These are phyloP conservation scores for Pichia sp. DNA, from an alignment of 1,139 yeast genomes.

Conservation along the genomic window DNA sequence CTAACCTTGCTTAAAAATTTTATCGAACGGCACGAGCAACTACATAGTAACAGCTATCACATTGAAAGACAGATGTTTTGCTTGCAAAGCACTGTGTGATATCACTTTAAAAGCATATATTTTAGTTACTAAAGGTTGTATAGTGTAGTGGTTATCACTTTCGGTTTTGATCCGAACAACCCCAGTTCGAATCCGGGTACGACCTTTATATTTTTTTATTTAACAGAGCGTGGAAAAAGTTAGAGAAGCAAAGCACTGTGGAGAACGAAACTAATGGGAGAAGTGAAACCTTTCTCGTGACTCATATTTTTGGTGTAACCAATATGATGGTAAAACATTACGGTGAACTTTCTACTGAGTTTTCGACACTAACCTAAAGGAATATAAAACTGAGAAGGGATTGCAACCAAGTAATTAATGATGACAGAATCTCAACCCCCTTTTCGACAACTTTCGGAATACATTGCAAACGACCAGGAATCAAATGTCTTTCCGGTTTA, in stretches of 20 bases:
- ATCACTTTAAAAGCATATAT: too few species aligned
- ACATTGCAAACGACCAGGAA: conserved; percentile 12
- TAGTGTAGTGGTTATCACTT: conserved; percentile 66
- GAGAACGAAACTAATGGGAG: too few species aligned
- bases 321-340: too few species aligned
- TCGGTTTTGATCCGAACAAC: conserved; percentile 77
- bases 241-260: background rate
- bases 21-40: too few species aligned
- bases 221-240: background rate
- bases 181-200: conserved; percentile 96
- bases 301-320: background rate
- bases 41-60: too few species aligned
- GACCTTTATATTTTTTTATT: conserved; percentile 44
- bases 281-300: background rate
- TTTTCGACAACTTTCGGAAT: conserved; percentile 14
- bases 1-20: too few species aligned
- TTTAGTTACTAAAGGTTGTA: conserved; percentile 35
- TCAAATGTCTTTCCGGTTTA: conserved; percentile 52
- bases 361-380: too few species aligned
- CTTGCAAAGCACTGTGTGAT: too few species aligned
- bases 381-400: too few species aligned
- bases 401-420: too few species aligned
- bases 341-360: too few species aligned
- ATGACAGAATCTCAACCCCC: conserved; percentile 18
- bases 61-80: too few species aligned